Base-by-base conservation (phyloP, 176 grass and related monocot species). In the Panicum miliaceum region DNA sequence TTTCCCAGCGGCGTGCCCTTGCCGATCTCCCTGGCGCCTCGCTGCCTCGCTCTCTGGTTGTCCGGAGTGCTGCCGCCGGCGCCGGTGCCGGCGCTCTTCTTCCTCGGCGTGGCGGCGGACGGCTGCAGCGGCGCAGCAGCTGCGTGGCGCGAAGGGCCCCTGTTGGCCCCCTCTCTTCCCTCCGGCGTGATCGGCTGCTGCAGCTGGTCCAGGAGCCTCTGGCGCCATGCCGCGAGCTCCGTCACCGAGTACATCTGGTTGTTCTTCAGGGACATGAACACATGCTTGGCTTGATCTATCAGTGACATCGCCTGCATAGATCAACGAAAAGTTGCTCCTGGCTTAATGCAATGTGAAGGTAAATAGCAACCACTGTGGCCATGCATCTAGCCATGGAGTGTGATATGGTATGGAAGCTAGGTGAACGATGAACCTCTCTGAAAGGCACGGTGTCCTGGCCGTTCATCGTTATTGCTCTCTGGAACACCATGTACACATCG, bases 401-500 rank as follows among this genome's bases (percentile, higher is more conserved):
- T 15, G 66, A 57, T 19, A 52, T 36, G 13, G 26, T 19, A 52
- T 36, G 13, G 26, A 64, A 7, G 1, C 14, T 12, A 64, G 58
- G 18, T 58, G 15, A 16, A 48, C 4, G 2, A 48, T 51, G 27
- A 14, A 89, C 92, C 89, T 88, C 92, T 87, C 63, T 90, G 62
- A 76, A 82, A 64, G 81, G 87, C 45, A 94, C 64, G 52, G 92
- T 87, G 60, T 91, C 84, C 79, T 61, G 70, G 37, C 29, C 46
- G 77, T 94, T 94, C 56, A 86, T 87, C 15, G 89, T 72, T 69
- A 94, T 90, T 79, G 89, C 92, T 78, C 82, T 94, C 51, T 79
- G 81, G 85, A 91, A 94, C 71, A 91, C 89, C 81, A 89, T 87
- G 74, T 80, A 89, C 4, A 94, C 87, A 76, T 91, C 89, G 54